phyloP scores from a whole-genome alignment of 768 basidiomycete genomes.

The Lactarius deliciosus region DNA sequence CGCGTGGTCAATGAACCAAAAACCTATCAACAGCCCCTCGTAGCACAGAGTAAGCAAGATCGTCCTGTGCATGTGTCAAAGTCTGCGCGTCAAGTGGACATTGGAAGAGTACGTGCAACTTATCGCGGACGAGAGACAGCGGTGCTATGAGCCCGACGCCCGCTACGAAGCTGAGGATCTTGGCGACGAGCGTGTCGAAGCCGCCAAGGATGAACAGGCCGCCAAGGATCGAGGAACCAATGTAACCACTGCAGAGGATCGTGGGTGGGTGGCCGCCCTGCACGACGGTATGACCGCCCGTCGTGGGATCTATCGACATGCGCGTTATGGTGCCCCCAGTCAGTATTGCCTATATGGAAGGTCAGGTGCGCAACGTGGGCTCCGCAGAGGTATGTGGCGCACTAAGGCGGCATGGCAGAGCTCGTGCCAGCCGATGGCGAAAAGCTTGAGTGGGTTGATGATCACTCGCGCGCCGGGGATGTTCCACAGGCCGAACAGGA shows the following conservation, averaged over 20 bases:
- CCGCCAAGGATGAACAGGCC: constrained; percentile 81
- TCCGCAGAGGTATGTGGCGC: constrained; percentile 34
- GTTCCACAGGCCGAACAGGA: constrained; percentile 87
- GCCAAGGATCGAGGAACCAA: constrained; percentile 80
- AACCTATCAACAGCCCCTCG: constrained; percentile 84
- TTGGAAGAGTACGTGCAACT: constrained; percentile 58
- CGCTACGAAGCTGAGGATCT: constrained; percentile 89
- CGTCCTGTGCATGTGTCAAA: constrained; percentile 51
- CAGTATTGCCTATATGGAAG: constrained; percentile 58
- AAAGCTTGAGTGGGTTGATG: constrained; percentile 82
- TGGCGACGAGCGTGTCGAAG: constrained; percentile 87
- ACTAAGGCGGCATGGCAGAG: constrained; percentile 81
- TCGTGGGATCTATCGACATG: constrained; percentile 81
- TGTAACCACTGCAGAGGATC: constrained; percentile 76
- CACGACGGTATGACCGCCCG: constrained; percentile 74
- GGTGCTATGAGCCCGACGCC: constrained; percentile 86
- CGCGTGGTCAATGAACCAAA: constrained; percentile 96
- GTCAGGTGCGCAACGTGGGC: not conserved
- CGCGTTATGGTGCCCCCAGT: constrained; percentile 76
- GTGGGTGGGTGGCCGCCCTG: constrained; percentile 72
- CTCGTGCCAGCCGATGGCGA: constrained; percentile 89
- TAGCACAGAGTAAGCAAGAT: constrained; percentile 79
- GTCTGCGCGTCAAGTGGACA: not conserved
- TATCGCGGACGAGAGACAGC: constrained; percentile 82
- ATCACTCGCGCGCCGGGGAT: constrained; percentile 75